A percentile compares a stretch with the other conserved stretches of the same genome.
phyloP scores from a whole-genome alignment of 176 grass and related monocot genomes.

The Avena atlantica region DNA sequence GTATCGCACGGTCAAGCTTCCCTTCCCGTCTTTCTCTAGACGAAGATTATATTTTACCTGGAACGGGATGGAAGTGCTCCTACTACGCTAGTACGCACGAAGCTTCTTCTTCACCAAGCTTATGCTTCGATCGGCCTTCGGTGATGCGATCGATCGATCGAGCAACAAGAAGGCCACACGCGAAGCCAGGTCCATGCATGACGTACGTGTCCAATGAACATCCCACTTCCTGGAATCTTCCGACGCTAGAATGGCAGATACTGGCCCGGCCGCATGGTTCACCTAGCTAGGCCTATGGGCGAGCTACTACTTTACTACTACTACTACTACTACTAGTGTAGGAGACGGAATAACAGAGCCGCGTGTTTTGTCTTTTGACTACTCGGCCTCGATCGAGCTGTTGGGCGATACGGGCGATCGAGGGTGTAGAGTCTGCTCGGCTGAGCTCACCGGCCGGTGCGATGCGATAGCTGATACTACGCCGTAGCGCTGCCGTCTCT shows the following conservation, averaged over 20 bases:
- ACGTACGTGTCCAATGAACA: neutral
- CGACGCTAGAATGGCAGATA: neutral
- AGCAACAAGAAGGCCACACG: neutral
- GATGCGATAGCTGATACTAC: neutral
- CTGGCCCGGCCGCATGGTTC: neutral
- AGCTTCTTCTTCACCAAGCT: neutral
- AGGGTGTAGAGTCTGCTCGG: neutral
- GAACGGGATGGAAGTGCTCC: neutral
- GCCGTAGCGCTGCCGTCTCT: slow-evolving; percentile 21
- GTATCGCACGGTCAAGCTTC: neutral
- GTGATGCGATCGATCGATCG: neutral
- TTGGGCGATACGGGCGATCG: neutral
- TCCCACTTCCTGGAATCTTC: neutral
- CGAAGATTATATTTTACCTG: neutral
- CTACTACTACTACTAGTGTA: no score
- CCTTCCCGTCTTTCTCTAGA: neutral
- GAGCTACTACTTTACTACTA: no score
- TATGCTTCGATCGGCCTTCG: no score
- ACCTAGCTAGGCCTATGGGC: neutral
- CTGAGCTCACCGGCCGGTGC: slow-evolving; percentile 11
- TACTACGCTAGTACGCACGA: no score
- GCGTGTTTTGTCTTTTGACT: neutral
- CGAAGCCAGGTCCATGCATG: neutral
- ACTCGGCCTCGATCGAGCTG: neutral
- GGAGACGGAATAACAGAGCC: neutral